Evolutionary conservation across 495 filamentous ascomycete genomes (phyloP).

Genomic region (Penicillium pulvis): DNA sequence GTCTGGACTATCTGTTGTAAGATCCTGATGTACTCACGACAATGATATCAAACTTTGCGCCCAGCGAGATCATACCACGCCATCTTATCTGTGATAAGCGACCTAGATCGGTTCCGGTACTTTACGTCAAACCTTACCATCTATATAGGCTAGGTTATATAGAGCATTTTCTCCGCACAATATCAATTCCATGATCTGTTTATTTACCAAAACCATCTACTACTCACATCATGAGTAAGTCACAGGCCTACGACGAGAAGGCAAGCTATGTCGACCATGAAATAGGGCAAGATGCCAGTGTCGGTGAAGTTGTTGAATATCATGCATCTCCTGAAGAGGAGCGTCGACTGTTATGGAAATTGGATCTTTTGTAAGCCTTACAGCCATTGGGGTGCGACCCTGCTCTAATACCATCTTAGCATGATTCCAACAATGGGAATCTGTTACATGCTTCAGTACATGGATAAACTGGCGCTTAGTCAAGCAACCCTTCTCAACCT

Average conservation of each 20-base stretch:
- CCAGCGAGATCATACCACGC: no score
- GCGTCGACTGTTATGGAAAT: constrained; percentile 28
- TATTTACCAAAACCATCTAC: background rate
- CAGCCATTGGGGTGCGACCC: background rate
- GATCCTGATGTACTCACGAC: no score
- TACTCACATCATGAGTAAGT: background rate
- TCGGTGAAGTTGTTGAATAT: constrained; percentile 37
- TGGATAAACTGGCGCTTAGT: constrained; percentile 60
- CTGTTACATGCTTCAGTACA: constrained; percentile 54
- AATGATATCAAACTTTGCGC: no score
- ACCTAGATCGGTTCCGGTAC: no score
- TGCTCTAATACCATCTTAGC: constrained; percentile 8
- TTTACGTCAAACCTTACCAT: no score
- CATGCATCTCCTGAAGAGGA: constrained; percentile 29
- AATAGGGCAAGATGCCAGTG: constrained; percentile 28
- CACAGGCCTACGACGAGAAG: background rate
- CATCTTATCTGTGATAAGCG: no score
- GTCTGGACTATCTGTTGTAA: background rate
- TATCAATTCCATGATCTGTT: no score
- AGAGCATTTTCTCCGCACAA: background rate
- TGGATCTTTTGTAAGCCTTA: constrained; percentile 34
- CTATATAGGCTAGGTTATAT: background rate
- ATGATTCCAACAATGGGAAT: constrained; percentile 53
- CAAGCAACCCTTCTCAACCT: constrained; percentile 55
- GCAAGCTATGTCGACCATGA: background rate